Evolutionary conservation across 768 basidiomycete genomes (phyloP), one percentile per base, ranked within the genome.

Genomic region (Rhodocollybia butyracea): DNA sequence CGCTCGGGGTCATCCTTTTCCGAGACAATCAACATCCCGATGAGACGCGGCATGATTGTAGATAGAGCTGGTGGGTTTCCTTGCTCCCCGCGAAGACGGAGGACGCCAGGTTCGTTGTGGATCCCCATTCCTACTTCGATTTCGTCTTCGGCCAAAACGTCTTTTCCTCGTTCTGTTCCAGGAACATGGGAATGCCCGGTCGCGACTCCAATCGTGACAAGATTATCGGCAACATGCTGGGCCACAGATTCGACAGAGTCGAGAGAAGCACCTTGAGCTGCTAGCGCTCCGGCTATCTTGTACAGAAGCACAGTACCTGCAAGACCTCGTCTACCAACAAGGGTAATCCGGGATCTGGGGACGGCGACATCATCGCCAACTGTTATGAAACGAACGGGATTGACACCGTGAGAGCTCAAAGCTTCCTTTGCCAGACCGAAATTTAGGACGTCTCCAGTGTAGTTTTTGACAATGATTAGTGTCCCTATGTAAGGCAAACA

Each of bases 281-380:
- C 88, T 17, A 93, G 73, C 3, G 91, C 92, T 40, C 93, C 93
- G 10, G 91, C 89, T 53, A 94, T 86, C 72, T 96, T 96, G 77
- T 95, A 95, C 1, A 94, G 89, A 21, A 93, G 72, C 4, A 88
- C 83, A 4, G 88, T 88, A 2, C 90, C 90, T 0, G 90, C 89
- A 11, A 92, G 79, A 39, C 91, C 91, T 64, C 91, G 78, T 67
- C 93, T 77, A 21, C 94, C 94, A 27, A 96, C 92, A 47, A 95
- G 86, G 57, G 78, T 84, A 26, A 91, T 91, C 61, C 94, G 89
- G 1, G 82, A 82, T 59, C 75, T 81, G 12, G 89, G 90, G 26
- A 96, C 93, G 2, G 91, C 86, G 32, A 94, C 92, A 64, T 96
- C 94, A 66, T 96, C 94, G 5, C 87, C 92, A 5, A 96, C 91